These are phyloP conservation scores for Aspergillus ochraceus DNA, from an alignment of 2,329 filamentous ascomycete genomes.

Conservation along the genomic window DNA sequence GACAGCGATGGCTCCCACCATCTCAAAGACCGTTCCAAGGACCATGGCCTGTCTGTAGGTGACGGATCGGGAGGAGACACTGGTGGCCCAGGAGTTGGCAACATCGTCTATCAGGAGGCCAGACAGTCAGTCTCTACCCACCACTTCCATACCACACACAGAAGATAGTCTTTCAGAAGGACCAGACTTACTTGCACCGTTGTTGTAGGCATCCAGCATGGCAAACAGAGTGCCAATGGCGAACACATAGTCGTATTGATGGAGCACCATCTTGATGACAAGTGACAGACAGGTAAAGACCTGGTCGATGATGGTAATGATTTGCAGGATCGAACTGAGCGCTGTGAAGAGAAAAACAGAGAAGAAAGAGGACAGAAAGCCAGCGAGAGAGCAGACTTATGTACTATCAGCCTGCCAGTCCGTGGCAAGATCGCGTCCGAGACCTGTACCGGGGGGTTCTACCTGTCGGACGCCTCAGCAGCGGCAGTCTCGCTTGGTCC, in stretches of 20 bases:
- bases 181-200: constrained; percentile 67
- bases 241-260: constrained; percentile 70
- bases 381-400: not conserved
- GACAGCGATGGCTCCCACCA: constrained; percentile 66
- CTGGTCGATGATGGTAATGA: not conserved
- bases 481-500: too few relatives aligned
- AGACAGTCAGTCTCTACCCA: not conserved
- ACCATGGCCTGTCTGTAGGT: constrained; percentile 36
- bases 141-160: not conserved
- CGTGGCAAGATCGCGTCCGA: not conserved
- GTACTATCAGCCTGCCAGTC: not conserved
- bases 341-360: not conserved
- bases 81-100: constrained; percentile 79
- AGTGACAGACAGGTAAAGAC: not conserved
- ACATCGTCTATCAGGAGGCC: constrained; percentile 62
- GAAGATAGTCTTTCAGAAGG: not conserved
- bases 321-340: not conserved
- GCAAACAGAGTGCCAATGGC: constrained; percentile 75
- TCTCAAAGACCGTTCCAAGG: constrained; percentile 65
- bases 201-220: constrained; percentile 75
- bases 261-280: constrained; percentile 54
- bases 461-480: not conserved
- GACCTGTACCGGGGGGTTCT: not conserved
- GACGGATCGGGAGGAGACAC: constrained; percentile 72
- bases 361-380: not conserved